These are phyloP conservation scores for Pseudogymnoascus sp. DNA, from an alignment of 2,329 filamentous ascomycete genomes.

Conservation along the genomic window DNA sequence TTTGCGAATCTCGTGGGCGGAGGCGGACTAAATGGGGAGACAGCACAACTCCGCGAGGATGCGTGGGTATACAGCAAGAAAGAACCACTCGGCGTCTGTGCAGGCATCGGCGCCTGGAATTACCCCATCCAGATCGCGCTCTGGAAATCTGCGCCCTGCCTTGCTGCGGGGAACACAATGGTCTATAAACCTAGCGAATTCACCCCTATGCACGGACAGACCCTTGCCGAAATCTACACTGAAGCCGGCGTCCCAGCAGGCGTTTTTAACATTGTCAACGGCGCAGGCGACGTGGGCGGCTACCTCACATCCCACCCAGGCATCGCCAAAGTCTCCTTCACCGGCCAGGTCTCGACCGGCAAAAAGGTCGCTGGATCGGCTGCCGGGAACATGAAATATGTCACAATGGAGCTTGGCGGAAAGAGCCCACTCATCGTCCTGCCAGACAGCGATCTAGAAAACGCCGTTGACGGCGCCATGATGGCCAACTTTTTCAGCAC, in stretches of 20 bases:
- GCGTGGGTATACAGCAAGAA: constrained; percentile 80
- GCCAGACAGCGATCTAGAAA: constrained; percentile 68
- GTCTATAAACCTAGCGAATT: constrained; percentile 86
- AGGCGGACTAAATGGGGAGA: constrained; percentile 74
- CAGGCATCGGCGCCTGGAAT: constrained; percentile 85
- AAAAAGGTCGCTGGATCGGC: constrained; percentile 72
- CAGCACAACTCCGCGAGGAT: constrained; percentile 63
- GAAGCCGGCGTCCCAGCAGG: constrained; percentile 74
- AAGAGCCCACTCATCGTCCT: constrained; percentile 77
- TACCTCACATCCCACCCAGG: constrained; percentile 63
- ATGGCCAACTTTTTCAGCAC: constrained; percentile 91
- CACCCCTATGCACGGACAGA: constrained; percentile 73
- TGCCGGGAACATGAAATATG: constrained; percentile 74
- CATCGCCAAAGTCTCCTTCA: constrained; percentile 84
- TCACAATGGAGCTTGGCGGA: constrained; percentile 86
- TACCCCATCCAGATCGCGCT: constrained; percentile 86
- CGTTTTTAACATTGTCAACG: constrained; percentile 82
- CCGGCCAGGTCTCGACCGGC: constrained; percentile 76
- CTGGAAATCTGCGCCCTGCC: constrained; percentile 81
- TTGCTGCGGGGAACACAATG: constrained; percentile 83
- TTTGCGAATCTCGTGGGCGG: constrained; percentile 72
- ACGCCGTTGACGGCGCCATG: constrained; percentile 83
- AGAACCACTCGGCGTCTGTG: constrained; percentile 74
- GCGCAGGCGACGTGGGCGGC: constrained; percentile 68
- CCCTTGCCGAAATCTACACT: constrained; percentile 66